Base-by-base conservation (phyloP, 73 alveolate genomes). In the Effrenium voratum region DNA sequence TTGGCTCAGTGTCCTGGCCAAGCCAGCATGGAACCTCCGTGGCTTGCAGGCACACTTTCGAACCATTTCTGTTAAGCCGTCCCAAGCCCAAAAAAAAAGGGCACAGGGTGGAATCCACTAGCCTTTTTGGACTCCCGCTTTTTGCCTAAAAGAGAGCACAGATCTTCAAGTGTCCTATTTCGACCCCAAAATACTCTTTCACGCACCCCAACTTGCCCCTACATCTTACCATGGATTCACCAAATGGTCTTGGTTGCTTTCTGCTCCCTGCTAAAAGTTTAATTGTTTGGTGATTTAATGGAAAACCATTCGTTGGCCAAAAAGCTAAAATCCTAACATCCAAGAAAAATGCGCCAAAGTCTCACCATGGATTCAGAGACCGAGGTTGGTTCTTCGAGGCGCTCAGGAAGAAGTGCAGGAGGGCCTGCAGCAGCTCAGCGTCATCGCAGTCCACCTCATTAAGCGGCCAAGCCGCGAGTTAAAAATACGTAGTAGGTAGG, bases 401-500 rank as follows among this genome's bases (percentile, higher is more conserved):
- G 32, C 91, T 80, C 59, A 82, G 92, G 26, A 82, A 36, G 73
- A 82, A 82, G 73, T 5, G 75, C 92, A 82, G 28, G 50, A 82
- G 49, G 26, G 52, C 19, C 92, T 82, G 46, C 52, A 82, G 73
- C 49, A n/a, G n/a, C 12, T 79, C 90, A 6, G 76, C 75, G 34
- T 49, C 92, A 82, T 82, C 92, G 50, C 36, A 5, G 70, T 82
- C 75, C 92, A 82, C 92, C 91, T 80, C 13, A 46, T 16, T n/a
- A 28, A 40, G 2, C 63, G 26, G 19, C 8, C 63, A 19, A 52
- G 63, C 63, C 8, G 63, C 8, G 19, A 52, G 63, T 52, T 12
- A 19, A 52, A 8, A 52, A 52, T 8, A 52, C 8, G 63, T 12
- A 52, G 63, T 8, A 52, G 63, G 63, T 19, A 52, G 19, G 19